These are phyloP conservation scores for Xylariaceae sp. DNA, from an alignment of 2,329 filamentous ascomycete genomes.

Conservation along the genomic window DNA sequence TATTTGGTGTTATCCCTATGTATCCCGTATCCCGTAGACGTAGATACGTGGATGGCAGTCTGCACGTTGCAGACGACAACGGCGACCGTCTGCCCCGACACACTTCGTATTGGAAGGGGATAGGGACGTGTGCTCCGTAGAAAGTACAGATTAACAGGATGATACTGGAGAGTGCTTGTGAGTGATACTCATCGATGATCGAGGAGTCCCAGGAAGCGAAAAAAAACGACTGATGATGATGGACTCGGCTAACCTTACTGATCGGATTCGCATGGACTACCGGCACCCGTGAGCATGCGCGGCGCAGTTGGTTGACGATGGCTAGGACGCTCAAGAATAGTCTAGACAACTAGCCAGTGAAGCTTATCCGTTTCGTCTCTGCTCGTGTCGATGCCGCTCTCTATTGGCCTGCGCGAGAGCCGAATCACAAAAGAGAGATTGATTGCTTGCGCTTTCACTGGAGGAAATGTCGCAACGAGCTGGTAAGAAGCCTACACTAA, in stretches of 20 bases:
- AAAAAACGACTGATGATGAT: not conserved
- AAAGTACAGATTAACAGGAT: not conserved
- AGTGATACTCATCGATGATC: not conserved
- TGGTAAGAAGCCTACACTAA: not conserved
- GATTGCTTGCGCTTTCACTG: conserved; percentile 15
- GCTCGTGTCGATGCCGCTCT: not conserved
- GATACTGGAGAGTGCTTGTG: not conserved
- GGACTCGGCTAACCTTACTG: not conserved
- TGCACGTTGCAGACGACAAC: conserved; percentile 8
- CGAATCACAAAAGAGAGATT: conserved; percentile 11
- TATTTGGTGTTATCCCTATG: conserved; percentile 1
- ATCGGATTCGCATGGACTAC: conserved; percentile 6
- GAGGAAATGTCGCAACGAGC: conserved; percentile 3
- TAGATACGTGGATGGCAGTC: conserved; percentile 6
- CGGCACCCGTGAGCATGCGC: conserved; percentile 8
- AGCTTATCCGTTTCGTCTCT: not conserved
- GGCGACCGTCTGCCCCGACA: conserved; percentile 1
- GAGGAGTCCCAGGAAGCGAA: not conserved
- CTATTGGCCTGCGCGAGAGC: conserved; percentile 13
- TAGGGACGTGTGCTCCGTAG: not conserved
- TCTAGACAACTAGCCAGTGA: not conserved
- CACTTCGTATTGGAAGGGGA: conserved; percentile 4
- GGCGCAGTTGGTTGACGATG: not conserved
- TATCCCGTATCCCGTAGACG: conserved; percentile 10
- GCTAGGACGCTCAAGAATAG: conserved; percentile 3